Evolutionary conservation across 164 flowering plant species (phyloP).

Genomic region (Hamamelis virginiana): DNA sequence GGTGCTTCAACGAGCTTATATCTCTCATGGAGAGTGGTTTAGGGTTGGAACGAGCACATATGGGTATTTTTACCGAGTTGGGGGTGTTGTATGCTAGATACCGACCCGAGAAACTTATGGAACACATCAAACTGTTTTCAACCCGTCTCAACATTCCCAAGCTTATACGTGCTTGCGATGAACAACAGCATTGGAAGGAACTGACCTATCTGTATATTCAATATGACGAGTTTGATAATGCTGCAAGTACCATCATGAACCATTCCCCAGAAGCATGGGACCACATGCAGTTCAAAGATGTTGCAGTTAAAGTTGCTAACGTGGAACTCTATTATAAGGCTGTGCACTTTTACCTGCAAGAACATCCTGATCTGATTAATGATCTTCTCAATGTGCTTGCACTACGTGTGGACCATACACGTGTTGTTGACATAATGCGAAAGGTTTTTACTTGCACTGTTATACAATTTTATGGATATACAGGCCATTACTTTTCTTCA

Average conservation of each 20-base stretch:
- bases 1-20: constrained; percentile 89
- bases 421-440: constrained; percentile 98
- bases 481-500: background rate
- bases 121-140: constrained; percentile 92
- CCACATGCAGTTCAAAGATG: constrained; percentile 99
- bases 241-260: constrained; percentile 96
- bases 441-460: constrained; percentile 48
- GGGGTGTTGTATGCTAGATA: constrained; percentile 99
- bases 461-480: background rate
- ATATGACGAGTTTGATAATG: constrained; percentile 99
- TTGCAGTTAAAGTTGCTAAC: constrained; percentile 90
- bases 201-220: constrained; percentile 91
- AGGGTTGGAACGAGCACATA: constrained; percentile 98
- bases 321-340: constrained; percentile 98
- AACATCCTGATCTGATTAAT: constrained; percentile 94
- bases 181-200: constrained; percentile 98
- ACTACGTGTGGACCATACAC: constrained; percentile 90
- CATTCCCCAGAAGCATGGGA: constrained; percentile 99
- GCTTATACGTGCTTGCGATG: constrained; percentile 96
- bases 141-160: constrained; percentile 95
- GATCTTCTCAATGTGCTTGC: constrained; percentile 95
- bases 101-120: constrained; percentile 98
- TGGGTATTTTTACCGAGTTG: constrained; percentile 98
- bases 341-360: constrained; percentile 97
- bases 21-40: constrained; percentile 98